Conservation (phyloP, 1,139 yeast genomes). For the Meyerozyma sp. region DNA sequence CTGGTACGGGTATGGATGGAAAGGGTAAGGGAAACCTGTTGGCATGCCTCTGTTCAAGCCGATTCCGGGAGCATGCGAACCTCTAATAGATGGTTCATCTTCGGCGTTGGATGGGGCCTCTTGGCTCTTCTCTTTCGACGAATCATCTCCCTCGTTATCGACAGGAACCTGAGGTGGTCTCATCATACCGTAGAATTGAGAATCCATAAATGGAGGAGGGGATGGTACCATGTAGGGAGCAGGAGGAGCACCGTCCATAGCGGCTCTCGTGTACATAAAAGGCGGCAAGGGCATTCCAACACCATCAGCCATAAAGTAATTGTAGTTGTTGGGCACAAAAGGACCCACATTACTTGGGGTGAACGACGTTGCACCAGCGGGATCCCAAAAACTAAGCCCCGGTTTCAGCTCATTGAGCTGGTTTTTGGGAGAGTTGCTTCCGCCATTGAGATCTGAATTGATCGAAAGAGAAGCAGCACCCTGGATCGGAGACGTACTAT, state of each 20-base stretch:
- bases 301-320: constrained; percentile 23
- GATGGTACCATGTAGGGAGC: constrained; percentile 8
- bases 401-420: constrained; percentile 9
- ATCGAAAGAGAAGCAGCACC: constrained; percentile 35
- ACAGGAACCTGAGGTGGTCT: constrained; percentile 3
- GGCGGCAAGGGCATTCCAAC: constrained; percentile 9
- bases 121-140: neutral
- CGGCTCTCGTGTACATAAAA: constrained; percentile 2
- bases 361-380: constrained; percentile 56
- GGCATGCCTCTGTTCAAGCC: constrained; percentile 34
- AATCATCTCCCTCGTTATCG: constrained; percentile 3
- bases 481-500: constrained; percentile 48
- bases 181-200: constrained; percentile 29
- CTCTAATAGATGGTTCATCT: constrained; percentile 3
- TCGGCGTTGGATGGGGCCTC: constrained; percentile 6
- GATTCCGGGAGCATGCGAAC: constrained; percentile 30
- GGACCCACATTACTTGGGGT: constrained; percentile 18
- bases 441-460: constrained; percentile 19
- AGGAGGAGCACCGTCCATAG: constrained; percentile 4
- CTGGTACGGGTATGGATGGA: constrained; percentile 43
- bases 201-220: constrained; percentile 36
- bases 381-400: constrained; percentile 54
- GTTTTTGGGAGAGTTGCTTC: constrained; percentile 5
- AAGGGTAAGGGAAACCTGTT: constrained; percentile 37
- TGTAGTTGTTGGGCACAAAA: constrained; percentile 13